Evolutionary conservation across 2,329 filamentous ascomycete genomes (phyloP), one percentile per base, ranked within the genome.

Genomic region (Exophiala alcalophila): DNA sequence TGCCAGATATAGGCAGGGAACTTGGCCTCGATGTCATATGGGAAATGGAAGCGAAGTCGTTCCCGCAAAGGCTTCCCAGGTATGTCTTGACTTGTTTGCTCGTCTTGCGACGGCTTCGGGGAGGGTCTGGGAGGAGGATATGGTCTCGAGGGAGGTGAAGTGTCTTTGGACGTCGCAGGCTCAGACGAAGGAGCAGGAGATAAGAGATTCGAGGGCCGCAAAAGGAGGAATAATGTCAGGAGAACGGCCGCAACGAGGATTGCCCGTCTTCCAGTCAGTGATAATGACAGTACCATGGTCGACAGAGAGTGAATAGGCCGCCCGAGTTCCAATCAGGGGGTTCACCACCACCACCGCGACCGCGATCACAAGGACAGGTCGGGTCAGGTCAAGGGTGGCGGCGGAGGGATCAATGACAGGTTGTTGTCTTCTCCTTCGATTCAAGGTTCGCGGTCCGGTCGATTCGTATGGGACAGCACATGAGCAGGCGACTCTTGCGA

Each of bases 1-100:
- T 98, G 92, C 92, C 92, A 98, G 61, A 98, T 94, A 71, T 95
- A 97, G 43, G 89, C 90, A 3, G 92, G 92, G 65, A 97, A 97
- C 65, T 91, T 94, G 56, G 74, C 67, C 60, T 89, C 81, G 50
- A 91, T 75, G 59, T 95, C 86, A 73, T 97, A 98, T 14, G 90
- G 88, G 66, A 92, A 97, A 57, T 94, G 86, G 70, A 94, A 96
- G 38, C 83, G 83, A 44, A 98, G 79, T 68, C 92, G 78, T 52
- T 95, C 70, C 77, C 84, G 73, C 39, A 90, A 74, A 11, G 84
- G 81, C 68, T 86, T 81, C 60, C 75, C 78, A 45, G 81, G 80
- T 61, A 86, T 74, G 63, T 91, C 84, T 40, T 81, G 74, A 54
- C 88, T 68, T 38, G 77, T 69, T 57, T 84, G 77, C 61, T 87